A percentile compares a stretch with the other conserved stretches of the same genome.
Evolutionary conservation across 1,284 basidiomycete species (phyloP).

Genomic region (Bondarzewia mesenterica): DNA sequence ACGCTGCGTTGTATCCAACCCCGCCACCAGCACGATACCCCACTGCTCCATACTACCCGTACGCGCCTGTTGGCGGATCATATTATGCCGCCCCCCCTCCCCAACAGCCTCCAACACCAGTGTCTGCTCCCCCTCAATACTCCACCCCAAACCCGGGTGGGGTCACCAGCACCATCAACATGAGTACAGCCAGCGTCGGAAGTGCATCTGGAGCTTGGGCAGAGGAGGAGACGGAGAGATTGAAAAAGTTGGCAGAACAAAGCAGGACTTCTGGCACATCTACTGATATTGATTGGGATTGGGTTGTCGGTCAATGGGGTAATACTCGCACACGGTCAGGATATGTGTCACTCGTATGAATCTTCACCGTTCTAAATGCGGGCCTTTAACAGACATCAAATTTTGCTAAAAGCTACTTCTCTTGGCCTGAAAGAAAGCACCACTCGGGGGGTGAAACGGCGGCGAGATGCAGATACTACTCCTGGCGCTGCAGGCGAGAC

Average conservation of each 20-base stretch:
- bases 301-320: constrained; percentile 65
- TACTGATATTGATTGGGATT: constrained; percentile 71
- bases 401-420: constrained; percentile 68
- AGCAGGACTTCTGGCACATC: constrained; percentile 34
- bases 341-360: not conserved
- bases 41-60: constrained; percentile 50
- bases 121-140: constrained; percentile 13
- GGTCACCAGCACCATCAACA: constrained; percentile 23
- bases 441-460: constrained; percentile 53
- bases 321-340: constrained; percentile 57
- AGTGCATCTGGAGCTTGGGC: constrained; percentile 68
- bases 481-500: constrained; percentile 4
- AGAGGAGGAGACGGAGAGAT: constrained; percentile 60
- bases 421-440: constrained; percentile 68
- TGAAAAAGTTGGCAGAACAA: constrained; percentile 60
- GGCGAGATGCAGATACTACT: constrained; percentile 36
- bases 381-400: constrained; percentile 51
- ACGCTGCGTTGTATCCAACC: constrained; percentile 33
- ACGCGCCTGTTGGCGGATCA: constrained; percentile 28
- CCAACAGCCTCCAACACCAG: constrained; percentile 8
- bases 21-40: constrained; percentile 38
- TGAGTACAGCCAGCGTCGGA: constrained; percentile 29
- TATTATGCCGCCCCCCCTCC: constrained; percentile 25
- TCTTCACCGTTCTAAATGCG: constrained; percentile 1
- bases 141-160: constrained; percentile 8